Evolutionary conservation across 2,329 filamentous ascomycete genomes (phyloP).

Genomic region (Ceratocystis lukuohia): DNA sequence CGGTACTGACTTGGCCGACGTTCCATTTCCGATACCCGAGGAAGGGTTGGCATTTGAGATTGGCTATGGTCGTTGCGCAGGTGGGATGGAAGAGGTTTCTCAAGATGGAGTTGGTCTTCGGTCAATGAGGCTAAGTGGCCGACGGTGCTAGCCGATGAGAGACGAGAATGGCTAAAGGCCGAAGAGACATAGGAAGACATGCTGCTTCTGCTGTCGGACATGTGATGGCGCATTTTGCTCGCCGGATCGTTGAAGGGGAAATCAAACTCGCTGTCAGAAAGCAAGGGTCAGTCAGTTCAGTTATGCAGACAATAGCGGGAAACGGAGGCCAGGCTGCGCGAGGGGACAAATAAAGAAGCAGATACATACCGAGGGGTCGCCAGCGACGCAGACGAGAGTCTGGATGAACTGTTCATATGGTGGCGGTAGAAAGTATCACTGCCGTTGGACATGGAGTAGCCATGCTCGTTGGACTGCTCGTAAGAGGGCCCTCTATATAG

Average conservation of each 20-base stretch:
- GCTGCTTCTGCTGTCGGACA: conserved; percentile 40
- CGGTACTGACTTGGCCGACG: conserved; percentile 15
- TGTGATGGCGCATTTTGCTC: conserved; percentile 28
- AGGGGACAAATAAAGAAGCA: neutral
- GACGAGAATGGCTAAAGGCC: conserved; percentile 34
- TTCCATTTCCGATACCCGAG: conserved; percentile 16
- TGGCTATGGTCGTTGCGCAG: conserved; percentile 11
- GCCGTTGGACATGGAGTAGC: conserved; percentile 21
- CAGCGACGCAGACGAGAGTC: conserved; percentile 19
- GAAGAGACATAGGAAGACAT: conserved; percentile 38
- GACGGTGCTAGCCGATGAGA: conserved; percentile 41
- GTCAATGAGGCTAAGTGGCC: conserved; percentile 24
- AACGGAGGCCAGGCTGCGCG: too few relatives aligned
- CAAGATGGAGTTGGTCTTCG: conserved; percentile 18
- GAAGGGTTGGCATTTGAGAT: conserved; percentile 12
- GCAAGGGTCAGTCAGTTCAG: neutral
- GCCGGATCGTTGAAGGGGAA: conserved; percentile 13
- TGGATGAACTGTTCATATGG: conserved; percentile 21
- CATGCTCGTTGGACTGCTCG: conserved; percentile 16
- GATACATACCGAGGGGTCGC: conserved; percentile 18
- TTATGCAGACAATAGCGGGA: neutral
- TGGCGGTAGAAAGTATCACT: conserved; percentile 23
- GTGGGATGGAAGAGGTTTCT: conserved; percentile 16
- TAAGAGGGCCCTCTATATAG: conserved; percentile 19
- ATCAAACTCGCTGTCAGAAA: conserved; percentile 14